Evolutionary conservation across 2,329 filamentous ascomycete genomes (phyloP), one percentile per base, ranked within the genome.

Genomic region (Diplodia mutila): DNA sequence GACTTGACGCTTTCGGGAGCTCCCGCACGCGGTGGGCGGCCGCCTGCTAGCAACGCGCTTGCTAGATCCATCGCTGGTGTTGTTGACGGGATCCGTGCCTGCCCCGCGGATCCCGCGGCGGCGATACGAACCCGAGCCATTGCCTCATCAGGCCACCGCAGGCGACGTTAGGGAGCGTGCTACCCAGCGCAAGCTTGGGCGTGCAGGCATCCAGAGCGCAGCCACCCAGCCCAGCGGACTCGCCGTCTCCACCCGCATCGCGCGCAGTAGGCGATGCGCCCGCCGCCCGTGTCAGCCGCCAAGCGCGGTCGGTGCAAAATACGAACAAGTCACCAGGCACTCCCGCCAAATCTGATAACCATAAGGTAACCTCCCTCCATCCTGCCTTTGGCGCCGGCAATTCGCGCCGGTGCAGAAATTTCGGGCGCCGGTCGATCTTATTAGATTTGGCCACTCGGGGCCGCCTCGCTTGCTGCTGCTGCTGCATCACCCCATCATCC

Each of bases 341-440:
- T n/a, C n/a, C n/a, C n/a, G n/a, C n/a, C n/a, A n/a, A 14, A 61
- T 59, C 55, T 59, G 55, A 59, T 59, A 59, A 59, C 55, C 37
- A 27, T 32, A 27, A 48, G 46, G 25, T 27, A 29, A 61, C 57
- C 39, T 61, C 57, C n/a, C n/a, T n/a, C n/a, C n/a, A n/a, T n/a
- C n/a, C n/a, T 14, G 23, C n/a, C 23, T 18, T 21, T 49, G 21
- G 39, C 46, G 27, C 29, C 59, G 59, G 49, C 27, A 51, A n/a
- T n/a, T 63, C 21, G 42, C 59, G 27, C 59, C 59, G 59, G 23
- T 11, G 12, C 11, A 18, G 16, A 32, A 27, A 49, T 48, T 61
- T 48, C 29, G 23, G 16, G n/a, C 8, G 25, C 1, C 3, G 57
- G 32, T 7, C 34, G 59, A 63, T 63, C 59, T 63, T 63, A 63